phyloP scores from a whole-genome alignment of 768 basidiomycete genomes.

The Suillus discolor region DNA sequence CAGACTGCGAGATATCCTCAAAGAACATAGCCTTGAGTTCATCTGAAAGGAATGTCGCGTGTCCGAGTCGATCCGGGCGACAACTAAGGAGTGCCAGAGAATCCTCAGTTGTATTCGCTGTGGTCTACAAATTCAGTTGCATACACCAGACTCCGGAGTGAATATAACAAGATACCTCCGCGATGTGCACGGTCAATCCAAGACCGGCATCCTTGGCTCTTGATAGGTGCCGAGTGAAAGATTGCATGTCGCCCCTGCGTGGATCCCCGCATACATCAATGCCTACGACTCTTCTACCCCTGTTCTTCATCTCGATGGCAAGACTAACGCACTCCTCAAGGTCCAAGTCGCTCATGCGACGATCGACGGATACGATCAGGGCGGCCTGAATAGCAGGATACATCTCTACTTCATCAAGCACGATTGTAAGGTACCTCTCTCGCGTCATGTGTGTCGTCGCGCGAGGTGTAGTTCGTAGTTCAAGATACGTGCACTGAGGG shows the following conservation, averaged over 20 bases:
- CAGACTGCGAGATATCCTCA: constrained; percentile 25
- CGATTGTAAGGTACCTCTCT: constrained; percentile 60
- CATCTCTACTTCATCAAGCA: constrained; percentile 65
- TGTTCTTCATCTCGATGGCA: constrained; percentile 53
- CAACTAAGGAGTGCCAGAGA: constrained; percentile 62
- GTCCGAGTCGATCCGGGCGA: constrained; percentile 70
- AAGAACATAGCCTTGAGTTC: constrained; percentile 59
- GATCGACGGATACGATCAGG: constrained; percentile 76
- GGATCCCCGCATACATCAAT: constrained; percentile 85
- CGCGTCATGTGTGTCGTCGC: constrained; percentile 59
- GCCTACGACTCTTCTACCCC: constrained; percentile 69
- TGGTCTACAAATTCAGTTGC: constrained; percentile 38
- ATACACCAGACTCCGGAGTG: neutral
- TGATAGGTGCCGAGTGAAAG: constrained; percentile 52
- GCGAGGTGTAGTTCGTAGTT: constrained; percentile 82
- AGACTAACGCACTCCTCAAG: constrained; percentile 59
- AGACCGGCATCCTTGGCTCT: constrained; percentile 62
- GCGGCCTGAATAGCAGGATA: constrained; percentile 54
- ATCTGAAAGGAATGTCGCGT: constrained; percentile 77
- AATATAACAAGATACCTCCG: constrained; percentile 56
- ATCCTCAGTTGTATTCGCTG: constrained; percentile 53
- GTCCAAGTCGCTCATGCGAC: constrained; percentile 57
- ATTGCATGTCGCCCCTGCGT: constrained; percentile 53
- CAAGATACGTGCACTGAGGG: constrained; percentile 71
- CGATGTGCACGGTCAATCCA: constrained; percentile 79